A percentile compares a stretch with the other conserved stretches of the same genome.
Conservation (phyloP, 2,329 filamentous ascomycete genomes). For the Xylariaceae sp. region DNA sequence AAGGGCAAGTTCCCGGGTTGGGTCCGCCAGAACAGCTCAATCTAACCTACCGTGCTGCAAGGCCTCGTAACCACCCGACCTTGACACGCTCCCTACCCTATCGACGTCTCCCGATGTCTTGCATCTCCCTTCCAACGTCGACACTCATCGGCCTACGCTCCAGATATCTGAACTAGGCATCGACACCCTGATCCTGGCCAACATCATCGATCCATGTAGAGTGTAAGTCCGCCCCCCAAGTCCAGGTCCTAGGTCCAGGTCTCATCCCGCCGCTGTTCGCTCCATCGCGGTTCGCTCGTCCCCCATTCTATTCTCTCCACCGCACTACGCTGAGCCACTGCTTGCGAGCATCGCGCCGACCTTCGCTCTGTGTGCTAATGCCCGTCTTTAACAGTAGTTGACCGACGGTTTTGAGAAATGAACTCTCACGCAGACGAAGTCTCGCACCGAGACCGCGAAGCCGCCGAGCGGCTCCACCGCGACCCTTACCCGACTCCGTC, state of each 20-base stretch:
- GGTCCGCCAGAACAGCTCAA: constrained; percentile 21
- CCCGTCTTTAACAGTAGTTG: constrained; percentile 9
- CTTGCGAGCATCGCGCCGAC: not conserved
- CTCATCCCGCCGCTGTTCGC: constrained; percentile 13
- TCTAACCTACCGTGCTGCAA: not conserved
- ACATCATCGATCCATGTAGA: constrained; percentile 26
- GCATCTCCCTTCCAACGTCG: constrained; percentile 8
- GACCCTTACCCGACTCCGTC: constrained; percentile 58
- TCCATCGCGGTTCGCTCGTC: constrained; percentile 10
- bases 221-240: constrained; percentile 6
- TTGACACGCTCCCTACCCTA: not conserved
- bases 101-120: constrained; percentile 8
- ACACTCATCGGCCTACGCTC: not conserved
- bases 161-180: not conserved
- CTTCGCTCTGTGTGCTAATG: constrained; percentile 13
- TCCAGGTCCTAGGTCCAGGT: not conserved
- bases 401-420: constrained; percentile 26
- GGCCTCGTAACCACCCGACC: not conserved
- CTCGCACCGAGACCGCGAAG: constrained; percentile 59
- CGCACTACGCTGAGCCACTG: not conserved
- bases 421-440: constrained; percentile 40
- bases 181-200: not conserved
- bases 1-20: not conserved
- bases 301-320: not conserved
- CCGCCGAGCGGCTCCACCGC: constrained; percentile 56